Base-by-base conservation (phyloP, 2,329 filamentous ascomycete genomes). In the Alternaria arborescens region DNA sequence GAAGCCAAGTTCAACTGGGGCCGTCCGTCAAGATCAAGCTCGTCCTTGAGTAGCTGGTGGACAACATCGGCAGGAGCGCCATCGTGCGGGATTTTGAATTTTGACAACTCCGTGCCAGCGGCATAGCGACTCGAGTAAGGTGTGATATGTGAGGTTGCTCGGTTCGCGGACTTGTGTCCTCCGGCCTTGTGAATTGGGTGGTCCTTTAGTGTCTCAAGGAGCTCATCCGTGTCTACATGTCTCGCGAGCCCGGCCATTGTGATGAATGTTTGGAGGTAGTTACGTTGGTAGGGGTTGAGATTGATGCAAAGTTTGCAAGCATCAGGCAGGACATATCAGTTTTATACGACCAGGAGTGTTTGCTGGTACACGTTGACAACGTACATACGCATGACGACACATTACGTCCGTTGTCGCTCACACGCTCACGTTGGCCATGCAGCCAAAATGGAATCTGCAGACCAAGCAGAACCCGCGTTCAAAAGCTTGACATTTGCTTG, bases 1-100 rank as follows among this genome's bases (percentile, higher is more conserved):
- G 86, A 77, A 10, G 89, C 89, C 26, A 91, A 78, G 70, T 92
- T 92, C 64, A 91, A 79, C 66, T 89, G 89, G 0, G 90, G 89
- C 48, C 84, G 83, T 28, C 75, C 77, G 56, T 79, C 77, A 14
- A 79, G 63, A 55, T 78, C 76, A 18, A 80, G 69, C 60, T 80
- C 78, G 52, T 81, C 80, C 59, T 81, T 81, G 61, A 82, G 71
- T 75, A 92, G 82, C 66, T 90, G 87, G 68, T 89, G 87, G 1
- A 89, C 89, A 0, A 86, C 84, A 65, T 90, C 87, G 10, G 86
- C 84, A 0, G 86, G 85, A 14, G 86, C 85, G 4, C 87, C 86
- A 44, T 87, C 78, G 3, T 83, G 72, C 0, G 87, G 86, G 18
- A 89, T 85, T 54, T 77, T 80, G 76, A 86, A 89, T 65, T 89